Evolutionary conservation across 805 yeast genomes (phyloP).

Genomic region (Saccharomycopsis lassenensis): DNA sequence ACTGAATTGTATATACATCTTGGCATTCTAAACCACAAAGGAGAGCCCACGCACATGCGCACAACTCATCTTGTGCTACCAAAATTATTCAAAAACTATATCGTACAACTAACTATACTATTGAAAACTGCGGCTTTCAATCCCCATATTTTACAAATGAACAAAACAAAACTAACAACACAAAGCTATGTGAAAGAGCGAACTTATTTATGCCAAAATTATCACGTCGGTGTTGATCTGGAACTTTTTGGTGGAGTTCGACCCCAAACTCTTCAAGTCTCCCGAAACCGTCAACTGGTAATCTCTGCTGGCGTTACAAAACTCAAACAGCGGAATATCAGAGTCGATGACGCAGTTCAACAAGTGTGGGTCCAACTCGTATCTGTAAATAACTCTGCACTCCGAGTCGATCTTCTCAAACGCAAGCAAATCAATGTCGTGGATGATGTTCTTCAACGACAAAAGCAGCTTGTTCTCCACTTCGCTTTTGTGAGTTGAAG

Average conservation of each 20-base stretch:
- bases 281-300: constrained; percentile 9
- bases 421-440: constrained; percentile 4
- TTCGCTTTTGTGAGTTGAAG: background rate
- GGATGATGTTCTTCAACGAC: background rate
- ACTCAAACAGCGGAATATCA: constrained; percentile 9
- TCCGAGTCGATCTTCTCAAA: constrained; percentile 6
- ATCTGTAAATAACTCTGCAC: constrained; percentile 8
- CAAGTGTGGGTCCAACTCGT: constrained; percentile 3
- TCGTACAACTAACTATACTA: too few relatives aligned
- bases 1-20: too few relatives aligned
- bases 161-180: too few relatives aligned
- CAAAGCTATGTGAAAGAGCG: too few relatives aligned
- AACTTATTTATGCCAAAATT: constrained; percentile 4
- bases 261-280: constrained; percentile 2
- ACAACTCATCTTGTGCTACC: too few relatives aligned
- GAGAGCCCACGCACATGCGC: too few relatives aligned
- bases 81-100: too few relatives aligned
- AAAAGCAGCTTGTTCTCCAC: background rate
- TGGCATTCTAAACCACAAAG: too few relatives aligned
- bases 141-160: too few relatives aligned
- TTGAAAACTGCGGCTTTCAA: too few relatives aligned
- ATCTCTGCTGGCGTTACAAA: constrained; percentile 13
- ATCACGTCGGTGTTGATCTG: constrained; percentile 8
- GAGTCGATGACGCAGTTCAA: constrained; percentile 6
- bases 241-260: constrained; percentile 6